Base-by-base conservation (phyloP, 805 yeast species). In the Isabelozyma rhagii region DNA sequence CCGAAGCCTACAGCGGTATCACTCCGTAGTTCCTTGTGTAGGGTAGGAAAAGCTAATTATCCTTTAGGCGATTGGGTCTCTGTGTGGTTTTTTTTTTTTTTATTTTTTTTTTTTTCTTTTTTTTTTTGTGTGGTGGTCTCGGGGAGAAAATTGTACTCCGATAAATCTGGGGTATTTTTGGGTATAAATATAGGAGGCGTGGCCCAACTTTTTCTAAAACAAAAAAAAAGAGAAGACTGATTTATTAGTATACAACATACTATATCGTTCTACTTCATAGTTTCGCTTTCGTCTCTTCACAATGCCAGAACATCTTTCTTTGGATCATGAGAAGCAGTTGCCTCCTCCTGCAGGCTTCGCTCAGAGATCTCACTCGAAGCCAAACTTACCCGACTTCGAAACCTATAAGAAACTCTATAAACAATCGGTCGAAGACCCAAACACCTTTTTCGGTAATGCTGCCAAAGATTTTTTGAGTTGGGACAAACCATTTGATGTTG, bases 371-470 rank as follows among this genome's bases (percentile, higher is more conserved):
- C 74, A 78, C 45, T 66, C 72, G 38, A 45, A 63, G 55, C 81
- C 85, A 9, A 72, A 79, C 62, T 61, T 82, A 50, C 54, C 70
- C 27, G 75, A 78, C 38, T 67, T 81, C 47, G 83, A 71, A 17
- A 75, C 81, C 50, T 83, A 83, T 63, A 59, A 75, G 50, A 56
- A 67, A 47, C 57, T 78, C 69, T 81, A 83, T 68, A 65, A 78
- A 51, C 79, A 83, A 61, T 80, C 85, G 25, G 77, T 83, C 55
- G 75, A 75, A 47, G 69, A 81, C 53, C 87, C 88, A 1, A 69
- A 72, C 47, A 57, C 58, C 31, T 83, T 83, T 58, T 83, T 81
- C 56, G 85, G 84, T 46, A 72, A 74, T 9, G 70, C 70, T 67
- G 88, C 85, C 14, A 59, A 60, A 17, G 74, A 79, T 44, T 62